A percentile compares a stretch with the other conserved stretches of the same genome.
These are phyloP conservation scores for Zizania latifolia DNA, from an alignment of 176 grass and related monocot species.

Conservation along the genomic window DNA sequence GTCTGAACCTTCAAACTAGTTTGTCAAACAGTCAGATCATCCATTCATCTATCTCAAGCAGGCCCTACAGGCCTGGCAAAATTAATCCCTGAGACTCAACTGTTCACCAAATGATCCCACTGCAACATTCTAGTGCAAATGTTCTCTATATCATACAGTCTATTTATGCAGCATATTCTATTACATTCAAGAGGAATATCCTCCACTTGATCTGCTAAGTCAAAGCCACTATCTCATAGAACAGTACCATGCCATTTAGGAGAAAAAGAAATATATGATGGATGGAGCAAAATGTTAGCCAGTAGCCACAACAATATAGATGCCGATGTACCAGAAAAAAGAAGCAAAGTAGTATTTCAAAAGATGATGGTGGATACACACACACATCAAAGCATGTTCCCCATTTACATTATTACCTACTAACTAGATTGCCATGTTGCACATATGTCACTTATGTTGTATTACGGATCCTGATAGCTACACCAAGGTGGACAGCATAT, in stretches of 20 bases:
- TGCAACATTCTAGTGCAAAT: conserved; percentile 2
- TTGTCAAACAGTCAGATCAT: too few relatives aligned
- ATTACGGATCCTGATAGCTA: not conserved
- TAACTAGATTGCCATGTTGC: not conserved
- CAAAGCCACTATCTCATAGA: not conserved
- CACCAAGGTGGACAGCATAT: conserved; percentile 7
- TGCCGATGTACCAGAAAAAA: not conserved
- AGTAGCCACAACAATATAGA: too few relatives aligned
- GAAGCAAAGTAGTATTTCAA: not conserved
- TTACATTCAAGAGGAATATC: not conserved
- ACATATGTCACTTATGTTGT: not conserved
- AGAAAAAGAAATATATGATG: not conserved
- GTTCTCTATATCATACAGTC: not conserved
- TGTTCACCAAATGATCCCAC: not conserved
- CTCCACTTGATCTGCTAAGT: not conserved
- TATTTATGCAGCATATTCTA: not conserved
- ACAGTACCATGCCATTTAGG: not conserved
- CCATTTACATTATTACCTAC: not conserved
- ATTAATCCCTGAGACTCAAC: not conserved
- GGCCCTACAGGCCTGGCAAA: not conserved
- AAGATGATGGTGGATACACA: conserved; percentile 1
- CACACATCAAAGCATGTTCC: not conserved
- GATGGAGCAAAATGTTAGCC: not conserved
- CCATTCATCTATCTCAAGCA: too few relatives aligned
- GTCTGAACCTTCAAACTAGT: too few relatives aligned